phyloP scores from a whole-genome alignment of 2,329 filamentous ascomycete species.

The Ophioceras dolichostomum region DNA sequence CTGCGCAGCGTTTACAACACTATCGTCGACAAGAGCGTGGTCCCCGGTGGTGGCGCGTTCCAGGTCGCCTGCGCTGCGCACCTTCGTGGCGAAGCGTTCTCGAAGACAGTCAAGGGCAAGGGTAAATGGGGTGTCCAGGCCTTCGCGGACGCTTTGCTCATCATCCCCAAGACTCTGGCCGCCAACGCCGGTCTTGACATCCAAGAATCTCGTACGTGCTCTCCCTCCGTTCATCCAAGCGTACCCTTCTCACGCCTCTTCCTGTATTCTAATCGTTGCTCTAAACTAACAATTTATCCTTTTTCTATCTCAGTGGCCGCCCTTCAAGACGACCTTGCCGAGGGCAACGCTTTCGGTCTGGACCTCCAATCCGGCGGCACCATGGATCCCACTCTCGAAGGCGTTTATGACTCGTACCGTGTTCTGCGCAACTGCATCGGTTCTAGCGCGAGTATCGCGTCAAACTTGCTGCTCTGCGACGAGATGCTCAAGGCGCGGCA shows the following conservation, averaged over 20 bases:
- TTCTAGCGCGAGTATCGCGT: constrained; percentile 88
- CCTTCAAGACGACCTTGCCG: constrained; percentile 72
- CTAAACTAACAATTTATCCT: too few relatives aligned
- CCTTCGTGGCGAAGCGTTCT: constrained; percentile 75
- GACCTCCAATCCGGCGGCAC: constrained; percentile 79
- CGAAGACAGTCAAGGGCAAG: constrained; percentile 91
- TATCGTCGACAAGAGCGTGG: constrained; percentile 94
- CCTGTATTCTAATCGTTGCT: background rate
- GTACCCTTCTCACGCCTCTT: constrained; percentile 9
- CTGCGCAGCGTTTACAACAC: constrained; percentile 97
- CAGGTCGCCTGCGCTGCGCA: constrained; percentile 86
- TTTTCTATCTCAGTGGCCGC: constrained; percentile 68
- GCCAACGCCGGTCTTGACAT: constrained; percentile 95
- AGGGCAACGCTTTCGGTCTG: constrained; percentile 78
- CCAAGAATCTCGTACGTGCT: constrained; percentile 77
- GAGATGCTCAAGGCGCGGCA: constrained; percentile 96
- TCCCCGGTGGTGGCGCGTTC: constrained; percentile 90
- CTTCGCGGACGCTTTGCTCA: constrained; percentile 85
- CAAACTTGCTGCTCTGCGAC: constrained; percentile 88
- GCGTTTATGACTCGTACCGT: constrained; percentile 92
- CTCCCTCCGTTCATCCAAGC: background rate
- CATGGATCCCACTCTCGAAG: constrained; percentile 89
- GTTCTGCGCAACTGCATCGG: constrained; percentile 89
- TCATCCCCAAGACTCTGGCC: constrained; percentile 95
- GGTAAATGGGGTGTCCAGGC: constrained; percentile 91